phyloP scores from a whole-genome alignment of 2,329 filamentous ascomycete genomes.

The Aureobasidium sp. region DNA sequence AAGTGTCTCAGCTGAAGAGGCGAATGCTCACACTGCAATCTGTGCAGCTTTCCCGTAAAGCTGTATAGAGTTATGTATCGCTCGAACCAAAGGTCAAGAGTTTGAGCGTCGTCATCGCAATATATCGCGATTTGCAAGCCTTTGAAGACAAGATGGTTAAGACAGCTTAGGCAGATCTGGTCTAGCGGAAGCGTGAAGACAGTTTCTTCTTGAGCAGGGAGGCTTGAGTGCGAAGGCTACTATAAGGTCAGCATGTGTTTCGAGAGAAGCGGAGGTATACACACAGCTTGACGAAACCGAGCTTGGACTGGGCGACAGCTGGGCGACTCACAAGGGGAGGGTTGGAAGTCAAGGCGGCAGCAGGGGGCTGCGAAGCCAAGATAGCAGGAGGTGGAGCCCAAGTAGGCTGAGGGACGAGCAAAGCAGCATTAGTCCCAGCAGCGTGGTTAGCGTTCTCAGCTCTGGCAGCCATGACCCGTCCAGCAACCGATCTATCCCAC shows the following conservation, averaged over 20 bases:
- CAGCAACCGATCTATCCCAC: not conserved
- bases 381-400: not conserved
- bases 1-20: not conserved
- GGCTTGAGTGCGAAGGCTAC: not conserved
- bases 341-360: not conserved
- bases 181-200: not conserved
- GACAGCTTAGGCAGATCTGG: not conserved
- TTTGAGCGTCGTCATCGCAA: not conserved
- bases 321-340: not conserved
- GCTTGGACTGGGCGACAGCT: not conserved
- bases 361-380: not conserved
- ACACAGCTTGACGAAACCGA: not conserved
- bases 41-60: not conserved
- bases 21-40: not conserved
- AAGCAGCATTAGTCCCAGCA: not conserved
- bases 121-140: too few relatives aligned
- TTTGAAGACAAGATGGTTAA: too few relatives aligned
- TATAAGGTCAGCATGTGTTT: not conserved
- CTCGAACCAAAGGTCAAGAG: not conserved
- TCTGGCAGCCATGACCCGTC: not conserved
- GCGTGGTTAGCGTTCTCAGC: not conserved
- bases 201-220: not conserved
- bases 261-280: not conserved
- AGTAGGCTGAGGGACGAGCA: not conserved
- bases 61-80: not conserved